These are phyloP conservation scores for Taphrina communis DNA, from an alignment of 1,139 yeast genomes.

Conservation along the genomic window DNA sequence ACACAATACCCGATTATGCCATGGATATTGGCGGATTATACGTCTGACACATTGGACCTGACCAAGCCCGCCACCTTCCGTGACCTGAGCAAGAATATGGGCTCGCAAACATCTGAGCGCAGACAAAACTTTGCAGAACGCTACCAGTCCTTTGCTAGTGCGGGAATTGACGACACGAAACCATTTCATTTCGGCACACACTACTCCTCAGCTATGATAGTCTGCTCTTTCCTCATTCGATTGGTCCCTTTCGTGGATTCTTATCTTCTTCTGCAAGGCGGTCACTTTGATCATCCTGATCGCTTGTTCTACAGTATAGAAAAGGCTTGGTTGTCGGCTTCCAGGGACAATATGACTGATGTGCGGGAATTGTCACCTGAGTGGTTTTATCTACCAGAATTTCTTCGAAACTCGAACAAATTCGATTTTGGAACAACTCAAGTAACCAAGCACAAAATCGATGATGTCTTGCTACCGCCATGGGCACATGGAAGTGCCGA, in stretches of 20 bases:
- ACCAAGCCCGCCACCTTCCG: conserved; percentile 66
- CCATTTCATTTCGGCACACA: conserved; percentile 93
- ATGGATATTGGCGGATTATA: conserved; percentile 83
- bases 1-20: conserved; percentile 92
- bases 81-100: conserved; percentile 86
- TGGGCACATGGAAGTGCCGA: conserved; percentile 83
- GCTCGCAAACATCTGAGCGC: conserved; percentile 71
- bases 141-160: conserved; percentile 65
- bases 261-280: conserved; percentile 78
- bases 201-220: conserved; percentile 91
- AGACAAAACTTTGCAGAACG: conserved; percentile 70
- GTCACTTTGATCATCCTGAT: conserved; percentile 85
- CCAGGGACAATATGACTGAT: conserved; percentile 79
- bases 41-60: conserved; percentile 68
- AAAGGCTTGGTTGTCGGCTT: conserved; percentile 79
- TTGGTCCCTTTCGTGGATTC: conserved; percentile 80
- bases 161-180: conserved; percentile 64
- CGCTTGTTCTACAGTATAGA: conserved; percentile 72
- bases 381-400: conserved; percentile 79
- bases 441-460: conserved; percentile 59
- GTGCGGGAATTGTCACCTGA: conserved; percentile 86
- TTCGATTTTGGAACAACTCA: conserved; percentile 74
- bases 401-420: conserved; percentile 65
- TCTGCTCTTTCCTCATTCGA: conserved; percentile 74
- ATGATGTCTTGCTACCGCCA: conserved; percentile 72